phyloP scores from a whole-genome alignment of 1,284 basidiomycete genomes.

The Inonotus hispidus region DNA sequence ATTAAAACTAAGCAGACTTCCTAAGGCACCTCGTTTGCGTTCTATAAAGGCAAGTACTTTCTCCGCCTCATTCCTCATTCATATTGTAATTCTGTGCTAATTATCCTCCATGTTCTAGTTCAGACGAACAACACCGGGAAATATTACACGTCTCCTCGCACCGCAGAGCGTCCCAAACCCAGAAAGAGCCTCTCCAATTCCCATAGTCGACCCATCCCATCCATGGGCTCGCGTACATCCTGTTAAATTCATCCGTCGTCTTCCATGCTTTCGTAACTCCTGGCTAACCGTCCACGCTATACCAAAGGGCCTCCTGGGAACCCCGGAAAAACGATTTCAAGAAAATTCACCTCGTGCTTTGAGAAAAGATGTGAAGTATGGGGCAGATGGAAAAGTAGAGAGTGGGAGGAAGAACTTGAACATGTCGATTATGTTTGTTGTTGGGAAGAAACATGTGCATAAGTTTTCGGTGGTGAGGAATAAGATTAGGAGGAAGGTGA shows the following conservation, averaged over 20 bases:
- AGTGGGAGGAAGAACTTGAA: conserved; percentile 15
- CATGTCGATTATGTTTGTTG: conserved; percentile 26
- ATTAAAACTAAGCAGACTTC: not conserved
- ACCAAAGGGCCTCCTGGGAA: conserved; percentile 26
- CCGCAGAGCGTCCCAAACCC: not conserved
- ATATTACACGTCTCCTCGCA: conserved; percentile 12
- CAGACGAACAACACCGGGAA: conserved; percentile 28
- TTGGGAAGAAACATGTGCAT: conserved; percentile 20
- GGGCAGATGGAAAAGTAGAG: conserved; percentile 1
- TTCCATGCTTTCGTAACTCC: not conserved
- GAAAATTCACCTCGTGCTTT: not conserved
- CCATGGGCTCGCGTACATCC: not conserved
- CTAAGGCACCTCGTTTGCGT: not conserved
- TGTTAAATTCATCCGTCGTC: not conserved
- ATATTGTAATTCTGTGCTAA: no score
- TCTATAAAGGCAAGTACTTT: not conserved
- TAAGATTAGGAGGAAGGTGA: conserved; percentile 13
- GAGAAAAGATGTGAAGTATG: not conserved
- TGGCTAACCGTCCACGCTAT: conserved; percentile 24
- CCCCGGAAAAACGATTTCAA: conserved; percentile 14
- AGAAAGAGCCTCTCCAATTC: conserved; percentile 1
- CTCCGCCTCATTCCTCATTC: not conserved
- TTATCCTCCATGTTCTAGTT: conserved; percentile 23
- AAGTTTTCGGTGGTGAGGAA: conserved; percentile 13
- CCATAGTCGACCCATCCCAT: conserved; percentile 22